A percentile compares a stretch with the other conserved stretches of the same genome.
Conservation (phyloP, 306 rosid genomes). For the Vigna radiata region DNA sequence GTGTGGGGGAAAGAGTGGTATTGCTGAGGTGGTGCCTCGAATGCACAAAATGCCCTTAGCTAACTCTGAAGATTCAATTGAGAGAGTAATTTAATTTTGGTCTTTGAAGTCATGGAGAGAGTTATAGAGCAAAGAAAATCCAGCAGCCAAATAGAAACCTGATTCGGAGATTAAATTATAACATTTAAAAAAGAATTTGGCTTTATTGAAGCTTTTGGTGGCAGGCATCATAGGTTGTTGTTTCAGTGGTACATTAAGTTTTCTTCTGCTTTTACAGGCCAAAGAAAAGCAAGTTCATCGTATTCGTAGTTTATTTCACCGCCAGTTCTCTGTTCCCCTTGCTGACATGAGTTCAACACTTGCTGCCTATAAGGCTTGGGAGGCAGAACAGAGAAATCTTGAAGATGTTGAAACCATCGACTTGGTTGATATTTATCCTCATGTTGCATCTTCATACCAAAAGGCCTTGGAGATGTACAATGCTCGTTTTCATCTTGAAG, state of each 20-base stretch:
- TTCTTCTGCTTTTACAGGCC: conserved; percentile 56
- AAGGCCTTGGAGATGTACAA: conserved; percentile 81
- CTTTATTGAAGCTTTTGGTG: conserved; percentile 38
- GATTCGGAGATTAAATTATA: conserved; percentile 15
- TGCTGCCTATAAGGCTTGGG: conserved; percentile 80
- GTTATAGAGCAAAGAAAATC: conserved; percentile 22
- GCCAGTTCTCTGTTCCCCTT: conserved; percentile 87
- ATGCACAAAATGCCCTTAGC: background rate
- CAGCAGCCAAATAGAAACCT: conserved; percentile 6
- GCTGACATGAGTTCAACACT: conserved; percentile 75
- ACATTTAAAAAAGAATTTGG: background rate
- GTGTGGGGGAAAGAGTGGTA: background rate
- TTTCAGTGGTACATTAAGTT: conserved; percentile 30
- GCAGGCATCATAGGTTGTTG: conserved; percentile 37
- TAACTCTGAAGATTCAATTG: conserved; percentile 22
- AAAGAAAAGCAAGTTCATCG: conserved; percentile 81
- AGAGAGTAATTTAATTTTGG: conserved; percentile 31
- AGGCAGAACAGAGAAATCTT: conserved; percentile 64
- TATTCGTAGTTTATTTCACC: conserved; percentile 77
- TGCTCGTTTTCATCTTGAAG: conserved; percentile 72
- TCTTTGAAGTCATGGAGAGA: conserved; percentile 6
- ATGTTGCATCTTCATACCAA: conserved; percentile 68
- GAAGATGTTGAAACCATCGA: conserved; percentile 53
- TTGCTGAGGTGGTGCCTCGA: conserved; percentile 26
- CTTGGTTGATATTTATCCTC: conserved; percentile 60